These are phyloP conservation scores for Ceratobasidium sp. DNA, from an alignment of 1,284 basidiomycete genomes.

Conservation along the genomic window DNA sequence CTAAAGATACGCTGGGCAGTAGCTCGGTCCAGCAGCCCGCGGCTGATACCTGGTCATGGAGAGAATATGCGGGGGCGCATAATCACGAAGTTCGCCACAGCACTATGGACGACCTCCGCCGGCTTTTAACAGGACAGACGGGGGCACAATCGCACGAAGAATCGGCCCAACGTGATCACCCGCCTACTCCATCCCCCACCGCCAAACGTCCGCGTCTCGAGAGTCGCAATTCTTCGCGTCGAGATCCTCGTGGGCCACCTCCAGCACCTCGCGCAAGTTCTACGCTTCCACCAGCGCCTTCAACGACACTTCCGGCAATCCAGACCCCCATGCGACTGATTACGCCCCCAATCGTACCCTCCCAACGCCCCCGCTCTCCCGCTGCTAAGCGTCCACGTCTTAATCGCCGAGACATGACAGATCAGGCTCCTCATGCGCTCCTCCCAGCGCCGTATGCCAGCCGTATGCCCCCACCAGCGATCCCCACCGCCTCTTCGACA, in stretches of 20 bases:
- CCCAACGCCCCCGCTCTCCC: too few relatives aligned
- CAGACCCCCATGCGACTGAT: too few relatives aligned
- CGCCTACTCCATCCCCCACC: not conserved
- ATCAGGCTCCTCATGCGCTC: too few relatives aligned
- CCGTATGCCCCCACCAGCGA: too few relatives aligned
- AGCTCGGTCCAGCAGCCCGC: not conserved
- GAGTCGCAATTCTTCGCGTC: not conserved
- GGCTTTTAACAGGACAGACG: not conserved
- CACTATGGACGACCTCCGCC: conserved; percentile 11
- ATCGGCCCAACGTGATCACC: not conserved
- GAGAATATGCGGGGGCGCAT: not conserved
- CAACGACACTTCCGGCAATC: too few relatives aligned
- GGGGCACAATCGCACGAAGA: not conserved
- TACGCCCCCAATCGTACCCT: too few relatives aligned
- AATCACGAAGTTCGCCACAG: conserved; percentile 12
- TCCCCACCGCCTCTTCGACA: not conserved
- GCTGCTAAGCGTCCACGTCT: too few relatives aligned
- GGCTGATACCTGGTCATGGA: not conserved
- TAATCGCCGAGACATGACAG: too few relatives aligned
- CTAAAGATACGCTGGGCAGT: not conserved
- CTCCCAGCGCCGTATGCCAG: too few relatives aligned
- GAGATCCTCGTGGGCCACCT: not conserved
- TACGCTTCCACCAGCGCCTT: not conserved
- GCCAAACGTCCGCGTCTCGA: not conserved
- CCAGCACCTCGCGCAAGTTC: not conserved